Evolutionary conservation across 139 green algal species (phyloP), one percentile per base, ranked within the genome.

Genomic region (Chlamydomonas sphaeroides): DNA sequence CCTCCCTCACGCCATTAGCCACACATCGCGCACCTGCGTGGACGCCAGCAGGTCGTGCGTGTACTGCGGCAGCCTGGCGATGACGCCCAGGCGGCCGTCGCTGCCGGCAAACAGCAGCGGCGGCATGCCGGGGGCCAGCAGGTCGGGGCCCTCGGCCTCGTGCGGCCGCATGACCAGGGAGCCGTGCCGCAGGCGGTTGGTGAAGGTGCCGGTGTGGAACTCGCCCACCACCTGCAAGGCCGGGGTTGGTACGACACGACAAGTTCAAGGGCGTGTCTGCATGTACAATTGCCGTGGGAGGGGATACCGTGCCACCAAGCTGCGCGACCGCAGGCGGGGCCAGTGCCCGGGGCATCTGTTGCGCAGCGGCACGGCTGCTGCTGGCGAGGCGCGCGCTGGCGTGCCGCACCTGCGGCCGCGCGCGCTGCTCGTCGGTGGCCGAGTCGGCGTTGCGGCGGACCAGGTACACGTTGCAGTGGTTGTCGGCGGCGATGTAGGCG

Each of bases 141-240:
- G 89, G 5, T 84, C 42, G 23, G 90, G 86, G 36, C 91, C 66
- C 82, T 94, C 89, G 56, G 80, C 78, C 89, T 99, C 97, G 1
- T 97, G 95, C 68, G 97, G 81, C 45, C 92, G 90, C 96, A 99
- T 98, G n/a, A 99, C 97, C 28, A 99, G 87, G 18, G 90, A 97
- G 51, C 97, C 97, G 28, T 89, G 88, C n/a, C 90, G 87, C 85
- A 99, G 94, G 49, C 91, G 83, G 88, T 99, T 99, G 59, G 99
- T 90, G 78, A 97, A 97, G 63, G 98, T 95, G 28, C 96, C 97
- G 25, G 97, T 69, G 89, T 99, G 95, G 84, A 92, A 99, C 75
- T 95, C 88, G 8, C 96, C 97, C 30, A 96, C 91, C 26, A 94
- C 71, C 91, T 94, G 88, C 66, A 99, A n/a, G n/a, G n/a, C n/a